A percentile compares a stretch with the other conserved stretches of the same genome.
These are phyloP conservation scores for Russula dissimulans DNA, from an alignment of 768 basidiomycete species.

Conservation along the genomic window DNA sequence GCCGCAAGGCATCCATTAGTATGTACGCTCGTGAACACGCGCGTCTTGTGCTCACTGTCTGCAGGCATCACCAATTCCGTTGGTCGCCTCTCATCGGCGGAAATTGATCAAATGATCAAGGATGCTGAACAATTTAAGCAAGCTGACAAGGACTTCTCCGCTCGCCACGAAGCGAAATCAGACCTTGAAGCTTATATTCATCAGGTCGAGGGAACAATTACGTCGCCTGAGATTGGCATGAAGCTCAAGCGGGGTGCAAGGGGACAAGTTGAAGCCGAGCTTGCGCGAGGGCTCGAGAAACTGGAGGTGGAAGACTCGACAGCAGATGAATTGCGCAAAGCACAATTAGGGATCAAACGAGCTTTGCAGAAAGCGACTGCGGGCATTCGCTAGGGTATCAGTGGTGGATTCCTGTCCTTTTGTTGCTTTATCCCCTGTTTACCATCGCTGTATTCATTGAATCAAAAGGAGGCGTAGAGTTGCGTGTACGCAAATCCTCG, in stretches of 20 bases:
- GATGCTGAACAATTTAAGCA: slow-evolving; percentile 97
- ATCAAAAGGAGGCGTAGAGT: slow-evolving; percentile 6
- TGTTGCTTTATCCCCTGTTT: slow-evolving; percentile 20
- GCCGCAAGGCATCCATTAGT: slow-evolving; percentile 98
- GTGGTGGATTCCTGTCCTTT: background rate
- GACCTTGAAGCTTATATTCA: slow-evolving; percentile 97
- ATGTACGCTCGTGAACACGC: slow-evolving; percentile 26
- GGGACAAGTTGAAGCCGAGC: slow-evolving; percentile 90
- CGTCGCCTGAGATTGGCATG: slow-evolving; percentile 93
- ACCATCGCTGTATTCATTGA: slow-evolving; percentile 11
- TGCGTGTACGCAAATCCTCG: background rate
- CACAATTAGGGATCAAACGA: slow-evolving; percentile 91
- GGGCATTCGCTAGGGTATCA: slow-evolving; percentile 57
- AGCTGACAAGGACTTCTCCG: slow-evolving; percentile 96
- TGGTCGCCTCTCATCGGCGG: slow-evolving; percentile 91
- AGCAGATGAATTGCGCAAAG: slow-evolving; percentile 92
- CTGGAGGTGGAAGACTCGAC: slow-evolving; percentile 94
- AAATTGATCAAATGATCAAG: slow-evolving; percentile 99
- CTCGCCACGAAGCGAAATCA: slow-evolving; percentile 95
- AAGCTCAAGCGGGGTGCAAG: slow-evolving; percentile 98
- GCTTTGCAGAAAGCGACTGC: slow-evolving; percentile 97
- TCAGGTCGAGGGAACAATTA: slow-evolving; percentile 93
- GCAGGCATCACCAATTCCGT: slow-evolving; percentile 97
- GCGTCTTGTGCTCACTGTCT: slow-evolving; percentile 15
- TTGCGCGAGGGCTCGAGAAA: slow-evolving; percentile 96